These are phyloP conservation scores for Metschnikowia lunata DNA, from an alignment of 805 yeast genomes.

Conservation along the genomic window DNA sequence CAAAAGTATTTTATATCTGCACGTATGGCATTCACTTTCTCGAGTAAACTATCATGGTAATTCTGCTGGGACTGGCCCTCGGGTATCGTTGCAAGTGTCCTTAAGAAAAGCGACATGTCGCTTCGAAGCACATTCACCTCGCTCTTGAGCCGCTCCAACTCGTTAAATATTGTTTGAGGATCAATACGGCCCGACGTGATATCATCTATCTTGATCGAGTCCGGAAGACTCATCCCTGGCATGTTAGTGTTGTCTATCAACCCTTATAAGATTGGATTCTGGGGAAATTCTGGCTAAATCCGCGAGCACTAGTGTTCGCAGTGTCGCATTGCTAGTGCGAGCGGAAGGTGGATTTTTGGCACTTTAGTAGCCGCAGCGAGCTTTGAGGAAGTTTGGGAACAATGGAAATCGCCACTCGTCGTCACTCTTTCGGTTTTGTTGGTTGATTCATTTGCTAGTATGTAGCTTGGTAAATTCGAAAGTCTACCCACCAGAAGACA, in stretches of 20 bases:
- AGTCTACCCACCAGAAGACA: too few species aligned
- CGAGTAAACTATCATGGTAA: conserved; percentile 35
- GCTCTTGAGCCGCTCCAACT: conserved; percentile 37
- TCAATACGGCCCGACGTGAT: conserved; percentile 40
- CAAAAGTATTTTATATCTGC: conserved; percentile 40
- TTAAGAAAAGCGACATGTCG: conserved; percentile 36
- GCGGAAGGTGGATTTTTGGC: too few species aligned
- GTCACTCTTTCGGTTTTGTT: too few species aligned
- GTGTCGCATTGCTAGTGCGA: too few species aligned
- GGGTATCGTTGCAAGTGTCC: conserved; percentile 33
- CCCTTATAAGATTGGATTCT: not conserved
- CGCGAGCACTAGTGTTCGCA: not conserved
- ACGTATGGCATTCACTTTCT: conserved; percentile 35
- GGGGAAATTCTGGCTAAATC: not conserved
- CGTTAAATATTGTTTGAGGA: conserved; percentile 40
- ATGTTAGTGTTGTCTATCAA: too few species aligned
- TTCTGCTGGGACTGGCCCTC: conserved; percentile 32
- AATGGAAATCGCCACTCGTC: too few species aligned
- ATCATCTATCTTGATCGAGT: conserved; percentile 34
- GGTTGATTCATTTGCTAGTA: too few species aligned
- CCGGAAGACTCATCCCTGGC: conserved; percentile 3
- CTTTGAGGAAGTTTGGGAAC: too few species aligned
- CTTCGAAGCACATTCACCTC: conserved; percentile 41
- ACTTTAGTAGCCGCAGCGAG: too few species aligned
- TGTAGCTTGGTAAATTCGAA: too few species aligned